Evolutionary conservation across 164 flowering plant genomes (phyloP).

Genomic region (Vitis labrusca): DNA sequence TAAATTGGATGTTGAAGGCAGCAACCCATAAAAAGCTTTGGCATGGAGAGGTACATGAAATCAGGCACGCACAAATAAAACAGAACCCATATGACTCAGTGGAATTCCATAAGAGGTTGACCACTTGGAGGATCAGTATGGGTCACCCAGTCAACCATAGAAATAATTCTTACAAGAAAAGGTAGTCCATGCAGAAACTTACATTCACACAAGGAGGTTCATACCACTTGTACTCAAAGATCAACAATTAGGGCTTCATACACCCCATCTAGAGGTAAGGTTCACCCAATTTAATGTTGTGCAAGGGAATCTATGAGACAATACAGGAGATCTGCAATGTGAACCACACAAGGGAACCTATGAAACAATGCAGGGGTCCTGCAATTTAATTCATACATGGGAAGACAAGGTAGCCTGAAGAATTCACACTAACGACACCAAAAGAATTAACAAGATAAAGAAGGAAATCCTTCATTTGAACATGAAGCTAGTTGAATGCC

Average conservation of each 20-base stretch:
- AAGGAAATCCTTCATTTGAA: not conserved
- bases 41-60: too few relatives aligned
- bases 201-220: too few relatives aligned
- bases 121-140: too few relatives aligned
- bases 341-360: not conserved
- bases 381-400: not conserved
- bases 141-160: too few relatives aligned
- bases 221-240: not conserved
- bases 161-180: too few relatives aligned
- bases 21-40: too few relatives aligned
- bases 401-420: not conserved
- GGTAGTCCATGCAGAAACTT: too few relatives aligned
- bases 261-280: not conserved
- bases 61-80: too few relatives aligned
- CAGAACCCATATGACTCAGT: too few relatives aligned
- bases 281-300: not conserved
- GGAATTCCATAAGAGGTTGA: too few relatives aligned
- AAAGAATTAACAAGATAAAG: not conserved
- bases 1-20: too few relatives aligned
- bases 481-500: not conserved
- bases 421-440: not conserved
- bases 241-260: too few relatives aligned
- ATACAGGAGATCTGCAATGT: not conserved
- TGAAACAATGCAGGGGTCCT: not conserved
- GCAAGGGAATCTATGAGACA: not conserved